These are phyloP conservation scores for Hyaloscypha hepaticicola DNA, from an alignment of 495 filamentous ascomycete genomes.

Conservation along the genomic window DNA sequence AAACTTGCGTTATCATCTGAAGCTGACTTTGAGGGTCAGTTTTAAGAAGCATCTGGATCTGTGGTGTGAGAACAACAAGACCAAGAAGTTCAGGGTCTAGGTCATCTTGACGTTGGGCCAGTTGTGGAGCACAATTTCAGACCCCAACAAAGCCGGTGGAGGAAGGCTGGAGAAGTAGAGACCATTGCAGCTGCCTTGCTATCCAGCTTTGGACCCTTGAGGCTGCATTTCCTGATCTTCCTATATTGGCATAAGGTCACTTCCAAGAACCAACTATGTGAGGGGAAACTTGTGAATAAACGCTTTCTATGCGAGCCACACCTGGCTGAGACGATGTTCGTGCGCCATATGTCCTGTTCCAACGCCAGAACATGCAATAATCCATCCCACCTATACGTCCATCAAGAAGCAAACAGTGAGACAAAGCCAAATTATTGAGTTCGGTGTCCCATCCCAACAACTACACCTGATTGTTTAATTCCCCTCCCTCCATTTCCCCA, in stretches of 20 bases:
- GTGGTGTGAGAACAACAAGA: too few species aligned
- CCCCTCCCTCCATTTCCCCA: slow-evolving; percentile 25
- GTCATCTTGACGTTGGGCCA: too few species aligned
- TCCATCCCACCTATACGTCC: slow-evolving; percentile 17
- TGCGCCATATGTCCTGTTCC: slow-evolving; percentile 22
- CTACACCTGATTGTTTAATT: slow-evolving; percentile 16
- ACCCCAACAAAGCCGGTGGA: too few species aligned
- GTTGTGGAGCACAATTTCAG: too few species aligned
- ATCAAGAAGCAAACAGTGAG: slow-evolving; percentile 16
- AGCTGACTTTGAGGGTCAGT: too few species aligned
- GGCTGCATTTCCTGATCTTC: neutral
- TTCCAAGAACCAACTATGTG: neutral
- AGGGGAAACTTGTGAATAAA: slow-evolving; percentile 10
- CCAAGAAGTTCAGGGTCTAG: too few species aligned
- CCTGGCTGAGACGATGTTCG: neutral
- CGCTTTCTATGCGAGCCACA: slow-evolving; percentile 21
- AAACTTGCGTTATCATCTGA: too few species aligned
- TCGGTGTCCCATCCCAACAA: neutral
- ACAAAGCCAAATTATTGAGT: neutral
- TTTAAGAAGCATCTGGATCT: too few species aligned
- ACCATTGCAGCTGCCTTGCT: too few species aligned
- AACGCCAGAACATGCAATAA: slow-evolving; percentile 28
- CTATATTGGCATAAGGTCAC: neutral
- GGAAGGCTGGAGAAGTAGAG: too few species aligned
- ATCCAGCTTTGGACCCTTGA: neutral